Evolutionary conservation across 2,329 filamentous ascomycete genomes (phyloP).

Genomic region (Cercospora sp.): DNA sequence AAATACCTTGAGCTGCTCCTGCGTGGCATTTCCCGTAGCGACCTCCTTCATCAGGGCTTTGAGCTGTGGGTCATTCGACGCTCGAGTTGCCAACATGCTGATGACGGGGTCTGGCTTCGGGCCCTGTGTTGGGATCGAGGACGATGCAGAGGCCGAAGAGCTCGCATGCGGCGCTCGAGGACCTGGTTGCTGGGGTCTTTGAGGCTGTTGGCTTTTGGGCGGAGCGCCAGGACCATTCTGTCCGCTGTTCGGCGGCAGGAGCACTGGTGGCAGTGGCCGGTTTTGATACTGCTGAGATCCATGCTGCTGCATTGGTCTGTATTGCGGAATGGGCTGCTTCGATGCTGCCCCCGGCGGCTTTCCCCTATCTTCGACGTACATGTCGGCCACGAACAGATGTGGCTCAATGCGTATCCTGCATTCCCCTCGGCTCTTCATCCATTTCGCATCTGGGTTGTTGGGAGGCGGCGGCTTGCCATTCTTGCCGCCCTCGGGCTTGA

Average conservation of each 20-base stretch:
- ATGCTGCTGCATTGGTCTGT: conserved; percentile 24
- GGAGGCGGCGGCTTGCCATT: conserved; percentile 56
- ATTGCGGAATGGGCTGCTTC: conserved; percentile 22
- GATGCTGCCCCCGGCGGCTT: conserved; percentile 44
- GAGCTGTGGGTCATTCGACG: conserved; percentile 69
- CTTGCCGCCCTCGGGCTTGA: conserved; percentile 69
- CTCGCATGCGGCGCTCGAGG: conserved; percentile 6
- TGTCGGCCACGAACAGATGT: conserved; percentile 73
- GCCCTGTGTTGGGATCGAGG: conserved; percentile 23
- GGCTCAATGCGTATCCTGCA: conserved; percentile 77
- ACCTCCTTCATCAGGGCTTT: conserved; percentile 82
- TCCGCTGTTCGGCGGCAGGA: conserved; percentile 4
- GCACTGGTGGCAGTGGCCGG: conserved; percentile 24
- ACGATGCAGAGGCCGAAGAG: conserved; percentile 6
- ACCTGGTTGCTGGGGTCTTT: conserved; percentile 9
- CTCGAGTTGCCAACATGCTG: conserved; percentile 72
- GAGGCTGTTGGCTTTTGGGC: conserved; percentile 15
- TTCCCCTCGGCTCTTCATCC: conserved; percentile 61
- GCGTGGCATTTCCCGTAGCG: conserved; percentile 70
- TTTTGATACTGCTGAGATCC: conserved; percentile 26
- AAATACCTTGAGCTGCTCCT: conserved; percentile 71
- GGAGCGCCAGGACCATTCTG: background rate
- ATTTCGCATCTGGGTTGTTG: conserved; percentile 39
- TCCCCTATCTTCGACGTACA: conserved; percentile 69
- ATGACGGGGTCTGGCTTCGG: conserved; percentile 70